Evolutionary conservation across 225 moss, liverwort and hornwort species (phyloP).

Genomic region (Thuidium tamariscinum): DNA sequence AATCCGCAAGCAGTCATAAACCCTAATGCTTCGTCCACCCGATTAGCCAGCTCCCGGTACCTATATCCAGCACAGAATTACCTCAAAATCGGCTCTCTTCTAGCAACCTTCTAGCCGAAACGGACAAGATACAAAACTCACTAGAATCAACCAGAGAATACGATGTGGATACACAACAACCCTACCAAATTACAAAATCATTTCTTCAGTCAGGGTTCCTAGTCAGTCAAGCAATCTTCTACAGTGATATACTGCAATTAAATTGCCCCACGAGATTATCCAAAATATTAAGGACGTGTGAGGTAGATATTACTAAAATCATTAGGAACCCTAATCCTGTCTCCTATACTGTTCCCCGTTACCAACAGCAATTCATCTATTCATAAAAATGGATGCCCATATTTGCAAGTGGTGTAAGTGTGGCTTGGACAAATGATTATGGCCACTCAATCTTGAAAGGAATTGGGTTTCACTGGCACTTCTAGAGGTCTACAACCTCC

Average conservation of each 20-base stretch:
- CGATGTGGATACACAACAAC: not conserved
- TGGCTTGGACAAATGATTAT: not conserved
- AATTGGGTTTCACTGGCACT: not conserved
- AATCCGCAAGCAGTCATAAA: slow-evolving; percentile 54
- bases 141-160: not conserved
- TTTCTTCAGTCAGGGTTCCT: not conserved
- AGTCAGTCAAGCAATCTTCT: not conserved
- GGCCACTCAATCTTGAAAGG: not conserved
- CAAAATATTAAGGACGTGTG: not conserved
- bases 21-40: slow-evolving; percentile 51
- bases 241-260: not conserved
- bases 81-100: not conserved
- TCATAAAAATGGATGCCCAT: not conserved
- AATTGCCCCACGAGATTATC: not conserved
- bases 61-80: not conserved
- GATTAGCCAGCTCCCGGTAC: slow-evolving; percentile 36
- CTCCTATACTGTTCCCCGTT: not conserved
- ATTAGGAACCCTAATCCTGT: not conserved
- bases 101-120: not conserved
- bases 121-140: not conserved
- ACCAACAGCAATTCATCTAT: not conserved
- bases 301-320: not conserved
- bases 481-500: not conserved
- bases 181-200: not conserved
- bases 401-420: no score